Evolutionary conservation across 1,284 basidiomycete species (phyloP).

Genomic region (Irpex sp.): DNA sequence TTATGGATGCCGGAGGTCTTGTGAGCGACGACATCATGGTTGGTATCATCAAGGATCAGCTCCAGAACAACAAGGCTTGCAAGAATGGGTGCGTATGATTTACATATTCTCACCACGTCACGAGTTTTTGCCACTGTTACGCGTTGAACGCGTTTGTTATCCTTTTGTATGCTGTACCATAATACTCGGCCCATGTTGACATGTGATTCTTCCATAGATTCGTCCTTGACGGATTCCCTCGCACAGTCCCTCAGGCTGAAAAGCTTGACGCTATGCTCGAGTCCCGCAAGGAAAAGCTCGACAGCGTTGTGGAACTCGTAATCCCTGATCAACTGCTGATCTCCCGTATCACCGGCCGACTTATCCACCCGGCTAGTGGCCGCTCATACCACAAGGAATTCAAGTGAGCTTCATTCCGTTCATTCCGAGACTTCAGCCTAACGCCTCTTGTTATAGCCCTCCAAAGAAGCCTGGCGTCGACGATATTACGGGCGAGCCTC

Average conservation of each 20-base stretch:
- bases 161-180: not conserved
- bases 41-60: constrained; percentile 94
- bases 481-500: constrained; percentile 93
- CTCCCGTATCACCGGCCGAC: constrained; percentile 93
- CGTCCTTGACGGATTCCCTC: constrained; percentile 97
- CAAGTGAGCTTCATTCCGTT: constrained; percentile 55
- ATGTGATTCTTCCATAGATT: constrained; percentile 53
- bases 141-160: not conserved
- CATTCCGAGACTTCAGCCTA: not conserved
- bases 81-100: constrained; percentile 80
- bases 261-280: constrained; percentile 93
- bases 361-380: constrained; percentile 89
- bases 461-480: constrained; percentile 95
- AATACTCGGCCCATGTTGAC: not conserved
- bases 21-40: constrained; percentile 98
- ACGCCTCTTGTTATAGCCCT: constrained; percentile 52
- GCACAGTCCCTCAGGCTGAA: constrained; percentile 96
- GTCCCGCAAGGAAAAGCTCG: constrained; percentile 80
- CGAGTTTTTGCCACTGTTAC: not conserved
- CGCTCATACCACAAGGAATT: constrained; percentile 95
- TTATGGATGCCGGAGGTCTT: constrained; percentile 95
- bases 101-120: constrained; percentile 7
- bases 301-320: constrained; percentile 89
- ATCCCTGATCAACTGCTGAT: constrained; percentile 96
- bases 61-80: constrained; percentile 91